Evolutionary conservation across 2,329 filamentous ascomycete genomes (phyloP).

Genomic region (Aspergillus caelatus): DNA sequence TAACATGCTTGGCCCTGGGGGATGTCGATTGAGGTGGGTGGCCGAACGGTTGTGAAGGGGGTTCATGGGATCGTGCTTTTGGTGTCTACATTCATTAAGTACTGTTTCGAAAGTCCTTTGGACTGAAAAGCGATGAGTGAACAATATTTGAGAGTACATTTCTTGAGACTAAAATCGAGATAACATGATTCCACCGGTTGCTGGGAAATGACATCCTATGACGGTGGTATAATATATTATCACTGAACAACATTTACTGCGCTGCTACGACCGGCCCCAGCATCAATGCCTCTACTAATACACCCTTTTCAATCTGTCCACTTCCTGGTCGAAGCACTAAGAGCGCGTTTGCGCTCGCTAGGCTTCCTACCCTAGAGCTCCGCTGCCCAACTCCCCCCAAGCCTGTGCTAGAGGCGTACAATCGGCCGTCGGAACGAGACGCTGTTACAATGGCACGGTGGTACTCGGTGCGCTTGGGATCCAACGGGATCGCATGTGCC

Average conservation of each 20-base stretch:
- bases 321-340: slow-evolving; percentile 59
- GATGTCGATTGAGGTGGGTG: neutral
- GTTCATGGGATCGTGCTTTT: neutral
- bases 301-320: slow-evolving; percentile 68
- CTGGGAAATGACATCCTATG: slow-evolving; percentile 40
- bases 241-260: neutral
- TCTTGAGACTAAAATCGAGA: neutral
- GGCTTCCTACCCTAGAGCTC: slow-evolving; percentile 85
- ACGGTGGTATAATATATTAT: neutral
- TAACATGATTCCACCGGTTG: neutral
- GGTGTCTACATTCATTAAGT: neutral
- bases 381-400: slow-evolving; percentile 65
- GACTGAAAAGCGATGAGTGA: neutral
- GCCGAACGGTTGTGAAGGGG: neutral
- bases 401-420: slow-evolving; percentile 81
- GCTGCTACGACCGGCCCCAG: slow-evolving; percentile 61
- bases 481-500: slow-evolving; percentile 72
- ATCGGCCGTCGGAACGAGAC: slow-evolving; percentile 61
- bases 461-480: slow-evolving; percentile 80
- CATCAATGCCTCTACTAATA: slow-evolving; percentile 74
- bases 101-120: neutral
- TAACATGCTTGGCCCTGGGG: neutral
- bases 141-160: neutral
- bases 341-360: slow-evolving; percentile 85
- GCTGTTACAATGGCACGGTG: slow-evolving; percentile 78